phyloP scores from a whole-genome alignment of 371 early-diverging fungal species.

The Nematocida sp. region DNA sequence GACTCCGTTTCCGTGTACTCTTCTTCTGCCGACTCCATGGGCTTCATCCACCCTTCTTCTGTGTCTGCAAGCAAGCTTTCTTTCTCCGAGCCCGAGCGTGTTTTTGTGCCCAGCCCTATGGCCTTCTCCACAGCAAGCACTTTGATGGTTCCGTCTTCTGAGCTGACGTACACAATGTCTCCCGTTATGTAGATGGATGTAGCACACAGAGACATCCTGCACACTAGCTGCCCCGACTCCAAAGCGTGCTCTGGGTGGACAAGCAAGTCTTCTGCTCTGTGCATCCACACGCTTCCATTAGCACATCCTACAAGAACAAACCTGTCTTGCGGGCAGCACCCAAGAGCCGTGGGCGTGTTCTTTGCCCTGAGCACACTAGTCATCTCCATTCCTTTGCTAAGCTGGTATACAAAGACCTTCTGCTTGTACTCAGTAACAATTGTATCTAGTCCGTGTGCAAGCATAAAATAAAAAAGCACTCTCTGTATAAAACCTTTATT shows the following conservation, averaged over 20 bases:
- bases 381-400: slow-evolving; percentile 14
- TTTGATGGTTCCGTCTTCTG: slow-evolving; percentile 27
- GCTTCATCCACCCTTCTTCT: slow-evolving; percentile 25
- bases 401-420: slow-evolving; percentile 2
- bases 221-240: slow-evolving; percentile 5
- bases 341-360: background rate
- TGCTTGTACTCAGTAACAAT: background rate
- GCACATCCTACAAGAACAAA: slow-evolving; percentile 25
- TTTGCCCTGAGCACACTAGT: background rate
- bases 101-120: background rate
- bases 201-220: slow-evolving; percentile 5
- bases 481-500: too few species aligned
- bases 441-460: slow-evolving; percentile 46
- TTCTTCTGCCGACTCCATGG: slow-evolving; percentile 12
- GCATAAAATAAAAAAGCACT: slow-evolving; percentile 21
- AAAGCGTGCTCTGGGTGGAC: background rate
- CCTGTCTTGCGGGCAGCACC: background rate
- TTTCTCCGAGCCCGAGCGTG: background rate
- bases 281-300: background rate
- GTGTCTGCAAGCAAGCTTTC: background rate
- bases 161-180: slow-evolving; percentile 26
- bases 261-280: background rate
- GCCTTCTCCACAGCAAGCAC: slow-evolving; percentile 12
- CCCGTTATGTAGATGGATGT: slow-evolving; percentile 14
- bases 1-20: slow-evolving; percentile 1